Conservation (phyloP, 1,284 basidiomycete genomes). For the Farysia itapuensis region DNA sequence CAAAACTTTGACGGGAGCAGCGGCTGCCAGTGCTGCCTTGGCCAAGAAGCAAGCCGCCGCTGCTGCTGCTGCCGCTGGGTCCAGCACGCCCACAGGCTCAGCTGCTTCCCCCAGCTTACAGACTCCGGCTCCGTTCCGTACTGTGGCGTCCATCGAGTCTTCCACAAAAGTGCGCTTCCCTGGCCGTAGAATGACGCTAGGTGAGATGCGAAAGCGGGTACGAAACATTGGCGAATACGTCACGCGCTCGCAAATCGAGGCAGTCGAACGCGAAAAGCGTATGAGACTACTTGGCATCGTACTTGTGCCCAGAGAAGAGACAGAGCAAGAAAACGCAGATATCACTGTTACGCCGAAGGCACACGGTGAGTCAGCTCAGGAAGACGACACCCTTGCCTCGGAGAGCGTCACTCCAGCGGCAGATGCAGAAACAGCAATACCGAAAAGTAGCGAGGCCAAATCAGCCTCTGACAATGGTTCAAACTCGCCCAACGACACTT, state of each 20-base stretch:
- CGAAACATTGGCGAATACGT: constrained; percentile 87
- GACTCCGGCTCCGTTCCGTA: constrained; percentile 63
- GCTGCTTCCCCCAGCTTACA: constrained; percentile 12
- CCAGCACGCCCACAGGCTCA: constrained; percentile 4
- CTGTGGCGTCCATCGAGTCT: constrained; percentile 66
- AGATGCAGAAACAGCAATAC: not conserved
- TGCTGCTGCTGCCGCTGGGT: not conserved
- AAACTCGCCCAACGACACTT: not conserved
- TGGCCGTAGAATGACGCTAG: constrained; percentile 85
- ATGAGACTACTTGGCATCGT: constrained; percentile 66
- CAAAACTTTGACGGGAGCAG: no score
- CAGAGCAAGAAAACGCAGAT: constrained; percentile 71
- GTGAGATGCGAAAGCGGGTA: constrained; percentile 95
- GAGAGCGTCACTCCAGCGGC: not conserved
- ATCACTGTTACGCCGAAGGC: no score
- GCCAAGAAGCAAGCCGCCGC: constrained; percentile 1
- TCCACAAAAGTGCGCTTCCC: constrained; percentile 94
- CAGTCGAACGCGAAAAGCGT: constrained; percentile 58
- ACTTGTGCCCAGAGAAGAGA: constrained; percentile 65
- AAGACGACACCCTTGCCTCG: not conserved
- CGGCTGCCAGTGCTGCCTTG: not conserved
- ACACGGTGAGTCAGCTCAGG: not conserved
- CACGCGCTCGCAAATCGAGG: constrained; percentile 60
- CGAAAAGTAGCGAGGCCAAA: not conserved
- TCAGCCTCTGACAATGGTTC: not conserved